Evolutionary conservation across 129 eudicot species (phyloP).

Genomic region (Sambucus nigra): DNA sequence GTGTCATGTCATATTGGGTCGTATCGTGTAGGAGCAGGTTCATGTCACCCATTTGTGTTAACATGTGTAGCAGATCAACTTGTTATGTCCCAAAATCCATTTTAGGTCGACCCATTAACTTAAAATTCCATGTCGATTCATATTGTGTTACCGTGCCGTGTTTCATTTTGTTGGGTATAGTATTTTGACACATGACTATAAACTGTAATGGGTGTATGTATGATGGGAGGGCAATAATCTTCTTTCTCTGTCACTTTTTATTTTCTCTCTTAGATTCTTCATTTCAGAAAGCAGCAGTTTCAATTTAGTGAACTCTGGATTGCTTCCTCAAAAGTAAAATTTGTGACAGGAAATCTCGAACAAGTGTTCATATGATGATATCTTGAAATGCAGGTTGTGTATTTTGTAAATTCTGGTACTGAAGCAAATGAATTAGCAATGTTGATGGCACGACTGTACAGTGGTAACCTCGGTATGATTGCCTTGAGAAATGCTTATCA

Average conservation of each 20-base stretch:
- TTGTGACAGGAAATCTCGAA: not conserved
- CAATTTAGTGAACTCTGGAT: not conserved
- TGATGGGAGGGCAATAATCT: no score
- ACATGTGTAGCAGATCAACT: no score
- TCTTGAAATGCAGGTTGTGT: slow-evolving; percentile 63
- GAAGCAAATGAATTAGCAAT: slow-evolving; percentile 97
- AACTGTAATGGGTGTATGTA: not conserved
- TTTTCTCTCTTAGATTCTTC: not conserved
- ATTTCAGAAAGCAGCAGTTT: not conserved
- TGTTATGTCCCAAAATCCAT: no score
- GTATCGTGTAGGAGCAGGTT: no score
- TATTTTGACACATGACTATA: no score
- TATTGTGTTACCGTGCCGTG: no score
- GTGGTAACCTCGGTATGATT: slow-evolving; percentile 79
- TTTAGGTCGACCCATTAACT: no score
- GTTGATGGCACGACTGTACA: slow-evolving; percentile 87
- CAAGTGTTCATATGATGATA: slow-evolving; percentile 11
- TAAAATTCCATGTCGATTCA: no score
- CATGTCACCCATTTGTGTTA: no score
- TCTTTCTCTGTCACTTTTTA: not conserved
- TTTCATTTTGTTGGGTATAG: no score
- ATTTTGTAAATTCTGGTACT: slow-evolving; percentile 94
- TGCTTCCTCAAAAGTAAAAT: not conserved
- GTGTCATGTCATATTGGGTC: no score
- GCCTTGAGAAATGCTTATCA: slow-evolving; percentile 90